These are phyloP conservation scores for Globisporangium iwayamae DNA, from an alignment of 352 stramenopile species.

Conservation along the genomic window DNA sequence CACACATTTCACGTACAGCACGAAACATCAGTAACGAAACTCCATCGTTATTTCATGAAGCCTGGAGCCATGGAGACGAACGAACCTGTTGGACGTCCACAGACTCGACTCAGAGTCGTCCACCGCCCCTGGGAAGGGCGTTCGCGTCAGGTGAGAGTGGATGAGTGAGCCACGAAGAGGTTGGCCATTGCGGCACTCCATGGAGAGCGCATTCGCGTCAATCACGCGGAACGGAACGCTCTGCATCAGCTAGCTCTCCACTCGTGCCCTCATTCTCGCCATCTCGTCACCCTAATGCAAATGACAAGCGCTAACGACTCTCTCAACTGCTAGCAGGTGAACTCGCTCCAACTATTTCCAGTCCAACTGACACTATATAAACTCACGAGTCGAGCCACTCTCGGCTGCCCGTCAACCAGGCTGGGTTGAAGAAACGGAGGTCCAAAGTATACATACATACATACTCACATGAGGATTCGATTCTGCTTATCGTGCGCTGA, in stretches of 20 bases:
- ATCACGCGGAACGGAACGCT: conserved; percentile 18
- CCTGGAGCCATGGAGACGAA: neutral
- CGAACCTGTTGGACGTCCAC: conserved; percentile 16
- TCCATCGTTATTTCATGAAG: neutral
- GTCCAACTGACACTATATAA: too few species aligned
- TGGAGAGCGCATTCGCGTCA: conserved; percentile 4
- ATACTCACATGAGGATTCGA: neutral
- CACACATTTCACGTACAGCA: neutral
- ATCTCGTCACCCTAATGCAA: too few species aligned
- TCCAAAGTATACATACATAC: too few species aligned
- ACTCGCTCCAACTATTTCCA: neutral
- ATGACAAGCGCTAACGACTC: too few species aligned
- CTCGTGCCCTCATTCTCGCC: too few species aligned
- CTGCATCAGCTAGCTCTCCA: conserved; percentile 8
- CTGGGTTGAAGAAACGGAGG: too few species aligned
- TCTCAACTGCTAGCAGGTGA: too few species aligned
- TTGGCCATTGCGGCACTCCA: neutral
- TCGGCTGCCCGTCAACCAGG: too few species aligned
- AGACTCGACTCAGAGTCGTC: neutral
- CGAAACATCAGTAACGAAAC: neutral
- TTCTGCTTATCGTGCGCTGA: neutral
- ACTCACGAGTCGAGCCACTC: too few species aligned
- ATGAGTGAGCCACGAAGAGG: too few species aligned
- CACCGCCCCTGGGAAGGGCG: conserved; percentile 6
- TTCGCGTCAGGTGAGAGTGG: neutral